Evolutionary conservation across 1,139 yeast species (phyloP), one percentile per base, ranked within the genome.

Genomic region (Geotrichum citri-aurantii): DNA sequence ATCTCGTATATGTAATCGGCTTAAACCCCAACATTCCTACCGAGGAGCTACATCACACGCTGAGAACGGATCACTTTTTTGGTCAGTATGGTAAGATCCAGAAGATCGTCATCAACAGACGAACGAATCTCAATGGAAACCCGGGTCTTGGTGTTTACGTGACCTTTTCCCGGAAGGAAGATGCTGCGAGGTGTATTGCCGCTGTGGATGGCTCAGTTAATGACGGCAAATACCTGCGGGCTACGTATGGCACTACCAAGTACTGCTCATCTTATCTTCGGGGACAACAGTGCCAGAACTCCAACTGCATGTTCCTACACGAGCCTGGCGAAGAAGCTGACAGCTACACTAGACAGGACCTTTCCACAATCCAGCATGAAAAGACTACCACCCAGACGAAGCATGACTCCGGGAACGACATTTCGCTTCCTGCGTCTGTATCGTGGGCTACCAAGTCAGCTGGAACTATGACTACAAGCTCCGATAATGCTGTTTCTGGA

Each of bases 241-340:
- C 99, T 17, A 98, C 98, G 0, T 96, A 91, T 73, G 99, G 99
- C 69, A 95, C 99, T 3, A 93, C 99, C 14, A 93, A 95, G 74
- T 93, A 93, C 75, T 93, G 99, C 73, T 90, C 97, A 17, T 87
- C 96, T 1, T 93, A 95, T 71, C 78, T 93, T 64, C 82, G 98
- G 64, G 97, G 97, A 48, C 96, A 90, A 71, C 86, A 95, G 24
- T 93, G 99, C 75, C 99, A 97, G 61, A 93, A 93, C 73, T 98
- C 98, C 62, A 91, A 91, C 71, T 93, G 99, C 79, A 93, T 95
- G 99, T 93, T 93, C 70, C 79, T 93, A 68, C 99, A 93, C 72
- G 99, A 93, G 73, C 99, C 99, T 2, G 99, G 99, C 61, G 99
- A 95, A 76, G 99, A 95, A 72, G 98, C 98, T 1, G 99, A 95